Evolutionary conservation across 2,329 filamentous ascomycete species (phyloP), one percentile per base, ranked within the genome.

Genomic region (Arthrocladium fulminans): DNA sequence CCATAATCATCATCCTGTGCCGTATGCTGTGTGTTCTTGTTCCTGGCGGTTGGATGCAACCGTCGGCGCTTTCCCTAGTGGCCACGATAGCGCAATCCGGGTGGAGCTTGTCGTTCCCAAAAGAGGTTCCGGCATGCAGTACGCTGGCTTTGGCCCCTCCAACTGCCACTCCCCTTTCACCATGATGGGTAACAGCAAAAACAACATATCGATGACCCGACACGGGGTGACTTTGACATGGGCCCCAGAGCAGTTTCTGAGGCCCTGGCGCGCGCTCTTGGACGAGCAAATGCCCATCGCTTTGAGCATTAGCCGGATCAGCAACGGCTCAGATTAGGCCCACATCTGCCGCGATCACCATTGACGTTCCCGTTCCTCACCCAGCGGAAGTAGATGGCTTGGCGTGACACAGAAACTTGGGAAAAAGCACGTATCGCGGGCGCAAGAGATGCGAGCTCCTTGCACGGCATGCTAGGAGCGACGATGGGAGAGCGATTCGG

Each of bases 61-160:
- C 39, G 27, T n/a, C 39, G 39, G 39, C 39, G 27, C 22, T 10
- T 15, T 42, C 22, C 22, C 15, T 42, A 42, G 39, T 42, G 39
- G 37, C 22, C 24, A 42, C n/a, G 20, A n/a, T 25, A 24, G 39
- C 13, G 22, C 39, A 15, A 15, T n/a, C 39, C n/a, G n/a, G 22
- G 13, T 19, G 13, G 10, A 10, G 24, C 3, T 3, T 13, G 20
- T 13, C 32, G n/a, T n/a, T 35, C 32, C n/a, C n/a, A n/a, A 35
- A 8, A 7, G 17, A 35, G 6, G 10, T 35, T 35, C 13, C 32
- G 7, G 32, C 10, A 15, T 5, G 6, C 6, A 35, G 32, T 15
- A 15, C 32, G 17, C 13, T 7, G 32, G 17, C 32, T 5, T 15
- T 35, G 6, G 6, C 32, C 32, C 6, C 7, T n/a, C n/a, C n/a